Evolutionary conservation across 75 land plant genomes (phyloP), one percentile per base, ranked within the genome.

Genomic region (Pseudotsuga menziesii): DNA sequence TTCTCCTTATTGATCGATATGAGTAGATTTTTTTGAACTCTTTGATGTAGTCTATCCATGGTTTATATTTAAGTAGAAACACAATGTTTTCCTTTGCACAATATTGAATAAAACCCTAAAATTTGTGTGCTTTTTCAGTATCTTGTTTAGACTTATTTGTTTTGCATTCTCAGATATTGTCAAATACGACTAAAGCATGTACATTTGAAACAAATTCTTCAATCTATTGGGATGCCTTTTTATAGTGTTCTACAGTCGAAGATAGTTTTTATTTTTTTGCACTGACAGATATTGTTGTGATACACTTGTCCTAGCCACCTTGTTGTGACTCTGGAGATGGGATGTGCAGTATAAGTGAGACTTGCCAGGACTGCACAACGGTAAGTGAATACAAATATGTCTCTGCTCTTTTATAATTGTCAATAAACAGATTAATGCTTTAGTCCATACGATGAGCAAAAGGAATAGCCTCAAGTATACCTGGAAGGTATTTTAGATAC

Each of bases 331-430:
- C 87, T 41, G 84, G 57, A 72, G 83, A 84, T 23, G 90, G 86
- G 11, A 66, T 79, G 44, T 94, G 99, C 80, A 79, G 83, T 35
- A 36, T 83, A 23, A 78, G 83, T 80, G 89, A 76, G 58, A 77
- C 79, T 19, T 96, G 99, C 86, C 90, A 88, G 79, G 93, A 96
- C 72, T 96, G 99, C 82, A 93, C 98, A 25, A 95, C 98, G 84
- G 98, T 95, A 93, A 26, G 76, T 74, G 25, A 64, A 60, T 29
- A 55, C 79, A 56, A 13, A 48, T 73, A 41, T 15, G 48, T 32
- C 17, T 56, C 41, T 67, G 27, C 27, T 20, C 61, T 16, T 48
- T 8, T 36, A 69, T 13, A 3, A 41, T 39, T 8, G 20, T 20
- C 5, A 39, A 58, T 23, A n/a, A n/a, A 58, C 3, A 59, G 15